Evolutionary conservation across 179 eudicot species (phyloP).

Genomic region (Nepenthes alata): DNA sequence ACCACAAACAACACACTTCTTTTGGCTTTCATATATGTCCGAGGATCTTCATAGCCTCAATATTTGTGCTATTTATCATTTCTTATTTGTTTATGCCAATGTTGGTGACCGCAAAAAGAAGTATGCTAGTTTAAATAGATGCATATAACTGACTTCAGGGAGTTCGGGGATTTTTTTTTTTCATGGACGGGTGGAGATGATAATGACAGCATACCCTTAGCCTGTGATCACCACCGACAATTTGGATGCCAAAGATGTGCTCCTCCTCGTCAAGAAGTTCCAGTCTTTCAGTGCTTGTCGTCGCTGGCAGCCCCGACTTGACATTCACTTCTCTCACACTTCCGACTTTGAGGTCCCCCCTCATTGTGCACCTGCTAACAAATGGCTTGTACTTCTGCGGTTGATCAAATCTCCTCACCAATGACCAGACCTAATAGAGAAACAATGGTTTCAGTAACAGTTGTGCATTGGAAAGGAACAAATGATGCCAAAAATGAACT

Average conservation of each 20-base stretch:
- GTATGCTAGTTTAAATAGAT: too few relatives aligned
- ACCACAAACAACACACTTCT: too few relatives aligned
- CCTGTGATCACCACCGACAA: conserved; percentile 36
- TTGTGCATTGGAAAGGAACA: background rate
- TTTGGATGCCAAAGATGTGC: conserved; percentile 30
- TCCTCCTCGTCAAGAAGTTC: conserved; percentile 32
- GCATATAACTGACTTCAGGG: too few relatives aligned
- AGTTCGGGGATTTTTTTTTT: too few relatives aligned
- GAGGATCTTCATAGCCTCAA: too few relatives aligned
- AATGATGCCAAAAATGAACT: background rate
- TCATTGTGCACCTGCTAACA: conserved; percentile 31
- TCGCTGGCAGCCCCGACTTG: conserved; percentile 39
- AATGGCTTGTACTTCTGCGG: conserved; percentile 42
- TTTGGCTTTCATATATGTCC: too few relatives aligned
- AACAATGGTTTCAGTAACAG: background rate
- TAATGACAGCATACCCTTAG: conserved; percentile 13
- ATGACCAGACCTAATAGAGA: conserved; percentile 27
- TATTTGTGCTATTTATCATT: too few relatives aligned
- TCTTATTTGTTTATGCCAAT: too few relatives aligned
- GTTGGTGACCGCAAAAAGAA: too few relatives aligned
- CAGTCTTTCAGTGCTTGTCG: conserved; percentile 30
- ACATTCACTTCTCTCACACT: conserved; percentile 40
- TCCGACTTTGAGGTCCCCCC: conserved; percentile 31
- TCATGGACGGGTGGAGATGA: too few relatives aligned
- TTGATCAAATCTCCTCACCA: conserved; percentile 37